Conservation (phyloP, 208 protist genomes). For the Acanthamoeba lenticulata region DNA sequence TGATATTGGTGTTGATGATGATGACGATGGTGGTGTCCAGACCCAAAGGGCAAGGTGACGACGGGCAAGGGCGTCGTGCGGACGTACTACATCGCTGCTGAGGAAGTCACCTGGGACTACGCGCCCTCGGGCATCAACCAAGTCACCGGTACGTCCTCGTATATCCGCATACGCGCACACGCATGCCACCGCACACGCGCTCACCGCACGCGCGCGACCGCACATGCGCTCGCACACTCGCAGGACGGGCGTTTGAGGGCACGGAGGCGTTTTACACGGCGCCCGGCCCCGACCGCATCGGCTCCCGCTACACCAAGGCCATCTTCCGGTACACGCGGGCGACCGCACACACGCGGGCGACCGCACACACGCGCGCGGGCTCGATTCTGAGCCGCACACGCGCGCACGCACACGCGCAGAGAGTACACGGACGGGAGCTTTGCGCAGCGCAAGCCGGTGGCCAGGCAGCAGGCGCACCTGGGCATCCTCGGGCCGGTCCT, state of each 20-base stretch:
- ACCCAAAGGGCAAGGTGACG: neutral
- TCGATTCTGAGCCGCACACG: neutral
- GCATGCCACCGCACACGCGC: neutral
- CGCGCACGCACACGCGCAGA: neutral
- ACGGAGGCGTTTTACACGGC: neutral
- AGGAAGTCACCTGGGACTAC: neutral
- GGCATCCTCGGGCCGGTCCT: neutral
- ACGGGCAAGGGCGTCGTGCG: neutral
- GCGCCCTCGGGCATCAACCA: conserved; percentile 15
- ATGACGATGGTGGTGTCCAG: neutral
- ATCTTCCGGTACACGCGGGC: neutral
- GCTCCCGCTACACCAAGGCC: neutral
- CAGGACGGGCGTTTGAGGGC: neutral
- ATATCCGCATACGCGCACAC: neutral
- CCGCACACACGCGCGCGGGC: neutral
- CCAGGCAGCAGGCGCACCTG: neutral
- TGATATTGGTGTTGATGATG: neutral
- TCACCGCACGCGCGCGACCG: neutral
- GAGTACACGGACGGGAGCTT: conserved; percentile 8
- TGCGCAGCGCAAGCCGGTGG: neutral
- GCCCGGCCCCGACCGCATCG: neutral
- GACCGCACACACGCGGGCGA: neutral
- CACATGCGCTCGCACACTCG: neutral
- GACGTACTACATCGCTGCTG: conserved; percentile 1
- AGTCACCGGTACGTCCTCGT: neutral